These are phyloP conservation scores for Phytopythium chamaehyphon DNA, from an alignment of 352 stramenopile genomes.

Conservation along the genomic window DNA sequence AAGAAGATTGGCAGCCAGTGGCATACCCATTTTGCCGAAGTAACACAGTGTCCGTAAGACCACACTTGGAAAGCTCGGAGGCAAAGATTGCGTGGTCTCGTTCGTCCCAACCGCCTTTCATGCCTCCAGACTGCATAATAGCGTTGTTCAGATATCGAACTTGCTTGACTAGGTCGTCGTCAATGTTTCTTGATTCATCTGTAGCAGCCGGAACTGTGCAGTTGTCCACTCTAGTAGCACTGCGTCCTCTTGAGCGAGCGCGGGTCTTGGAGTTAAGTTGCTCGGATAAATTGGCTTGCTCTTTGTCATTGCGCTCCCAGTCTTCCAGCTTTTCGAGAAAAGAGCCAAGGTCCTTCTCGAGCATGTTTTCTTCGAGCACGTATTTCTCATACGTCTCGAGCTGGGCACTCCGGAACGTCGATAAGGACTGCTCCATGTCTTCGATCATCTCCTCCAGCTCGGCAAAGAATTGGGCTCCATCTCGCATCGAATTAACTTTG, in stretches of 20 bases:
- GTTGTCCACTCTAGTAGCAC: not conserved
- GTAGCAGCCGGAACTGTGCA: slow-evolving; percentile 1
- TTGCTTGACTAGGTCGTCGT: slow-evolving; percentile 34
- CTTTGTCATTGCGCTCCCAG: slow-evolving; percentile 26
- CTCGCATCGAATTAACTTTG: slow-evolving; percentile 46
- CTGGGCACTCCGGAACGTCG: slow-evolving; percentile 31
- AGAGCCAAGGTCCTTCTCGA: slow-evolving; percentile 42
- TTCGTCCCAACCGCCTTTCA: slow-evolving; percentile 56
- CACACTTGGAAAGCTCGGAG: slow-evolving; percentile 33
- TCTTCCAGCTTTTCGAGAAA: slow-evolving; percentile 41
- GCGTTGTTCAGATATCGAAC: slow-evolving; percentile 49
- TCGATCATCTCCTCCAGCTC: slow-evolving; percentile 56
- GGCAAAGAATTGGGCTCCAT: slow-evolving; percentile 35
- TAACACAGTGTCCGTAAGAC: slow-evolving; percentile 40
- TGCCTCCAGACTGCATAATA: slow-evolving; percentile 48
- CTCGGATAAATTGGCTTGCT: slow-evolving; percentile 3
- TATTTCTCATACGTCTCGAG: slow-evolving; percentile 38
- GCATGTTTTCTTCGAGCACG: slow-evolving; percentile 47
- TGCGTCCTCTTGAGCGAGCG: not conserved
- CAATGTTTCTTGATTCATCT: slow-evolving; percentile 8
- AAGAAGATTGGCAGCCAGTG: not conserved
- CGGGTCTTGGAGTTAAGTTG: not conserved
- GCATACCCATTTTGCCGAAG: slow-evolving; percentile 17
- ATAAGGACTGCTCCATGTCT: slow-evolving; percentile 37
- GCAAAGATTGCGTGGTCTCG: slow-evolving; percentile 48